Evolutionary conservation across 1,284 basidiomycete genomes (phyloP).

Genomic region (Heterobasidion annosum): DNA sequence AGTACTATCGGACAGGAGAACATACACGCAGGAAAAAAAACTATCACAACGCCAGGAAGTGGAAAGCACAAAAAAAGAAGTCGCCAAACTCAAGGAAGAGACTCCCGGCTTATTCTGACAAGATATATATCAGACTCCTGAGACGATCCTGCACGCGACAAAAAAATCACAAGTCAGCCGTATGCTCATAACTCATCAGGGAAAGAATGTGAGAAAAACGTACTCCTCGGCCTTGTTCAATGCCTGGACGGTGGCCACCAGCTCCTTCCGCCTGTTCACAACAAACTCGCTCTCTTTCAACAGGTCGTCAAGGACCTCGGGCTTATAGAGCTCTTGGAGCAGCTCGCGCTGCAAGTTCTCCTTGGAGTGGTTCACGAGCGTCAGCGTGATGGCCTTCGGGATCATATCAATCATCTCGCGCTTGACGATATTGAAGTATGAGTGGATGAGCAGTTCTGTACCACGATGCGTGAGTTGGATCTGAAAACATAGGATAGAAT

Average conservation of each 20-base stretch:
- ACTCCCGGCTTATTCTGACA: neutral
- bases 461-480: neutral
- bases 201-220: constrained; percentile 21
- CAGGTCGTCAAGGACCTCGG: constrained; percentile 86
- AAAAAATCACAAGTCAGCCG: neutral
- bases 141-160: neutral
- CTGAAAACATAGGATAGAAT: neutral
- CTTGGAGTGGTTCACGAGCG: constrained; percentile 88
- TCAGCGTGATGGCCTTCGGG: constrained; percentile 93
- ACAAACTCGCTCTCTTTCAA: constrained; percentile 89
- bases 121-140: neutral
- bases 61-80: neutral
- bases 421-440: constrained; percentile 97
- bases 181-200: neutral
- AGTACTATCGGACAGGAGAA: neutral
- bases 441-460: constrained; percentile 81
- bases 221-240: constrained; percentile 90
- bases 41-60: neutral
- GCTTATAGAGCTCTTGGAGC: constrained; percentile 83
- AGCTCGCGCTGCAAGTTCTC: constrained; percentile 89
- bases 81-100: neutral
- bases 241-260: constrained; percentile 80
- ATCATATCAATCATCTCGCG: constrained; percentile 99
- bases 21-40: neutral
- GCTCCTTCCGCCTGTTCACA: constrained; percentile 81